A percentile compares a stretch with the other conserved stretches of the same genome.
Conservation (phyloP, 1,284 basidiomycete genomes). For the Sphaerobolus stellatus region DNA sequence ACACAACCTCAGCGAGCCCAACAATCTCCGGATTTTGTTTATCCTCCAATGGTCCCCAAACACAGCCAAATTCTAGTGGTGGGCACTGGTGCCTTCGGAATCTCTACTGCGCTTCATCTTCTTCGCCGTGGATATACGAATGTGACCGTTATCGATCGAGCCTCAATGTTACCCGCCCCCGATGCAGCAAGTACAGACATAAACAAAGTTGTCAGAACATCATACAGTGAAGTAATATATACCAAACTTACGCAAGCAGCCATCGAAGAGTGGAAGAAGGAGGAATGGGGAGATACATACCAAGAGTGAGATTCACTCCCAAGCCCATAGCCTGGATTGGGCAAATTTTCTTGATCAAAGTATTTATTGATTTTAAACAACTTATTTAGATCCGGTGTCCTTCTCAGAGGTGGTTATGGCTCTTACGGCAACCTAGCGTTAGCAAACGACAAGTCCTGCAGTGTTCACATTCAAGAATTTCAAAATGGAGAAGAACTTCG, state of each 20-base stretch:
- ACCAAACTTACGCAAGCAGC: slow-evolving; percentile 69
- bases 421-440: slow-evolving; percentile 51
- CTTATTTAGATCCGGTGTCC: slow-evolving; percentile 55
- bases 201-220: slow-evolving; percentile 81
- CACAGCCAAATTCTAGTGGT: slow-evolving; percentile 63
- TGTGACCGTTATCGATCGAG: slow-evolving; percentile 74
- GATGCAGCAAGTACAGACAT: slow-evolving; percentile 85
- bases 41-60: no score
- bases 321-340: no score
- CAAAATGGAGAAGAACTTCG: slow-evolving; percentile 39
- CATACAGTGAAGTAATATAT: slow-evolving; percentile 71
- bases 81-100: slow-evolving; percentile 84
- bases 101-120: slow-evolving; percentile 82
- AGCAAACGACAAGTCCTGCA: slow-evolving; percentile 57
- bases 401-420: slow-evolving; percentile 46
- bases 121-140: slow-evolving; percentile 63
- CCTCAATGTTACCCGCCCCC: slow-evolving; percentile 61
- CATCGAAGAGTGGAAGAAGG: slow-evolving; percentile 66
- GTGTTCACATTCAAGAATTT: slow-evolving; percentile 47
- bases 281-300: slow-evolving; percentile 73
- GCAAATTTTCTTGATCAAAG: slow-evolving; percentile 2
- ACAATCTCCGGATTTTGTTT: no score
- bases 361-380: slow-evolving; percentile 1
- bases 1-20: no score
- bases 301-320: slow-evolving; percentile 71